A percentile compares a stretch with the other conserved stretches of the same genome.
phyloP scores from a whole-genome alignment of 176 grass and related monocot genomes.

The Triticum monococcum region DNA sequence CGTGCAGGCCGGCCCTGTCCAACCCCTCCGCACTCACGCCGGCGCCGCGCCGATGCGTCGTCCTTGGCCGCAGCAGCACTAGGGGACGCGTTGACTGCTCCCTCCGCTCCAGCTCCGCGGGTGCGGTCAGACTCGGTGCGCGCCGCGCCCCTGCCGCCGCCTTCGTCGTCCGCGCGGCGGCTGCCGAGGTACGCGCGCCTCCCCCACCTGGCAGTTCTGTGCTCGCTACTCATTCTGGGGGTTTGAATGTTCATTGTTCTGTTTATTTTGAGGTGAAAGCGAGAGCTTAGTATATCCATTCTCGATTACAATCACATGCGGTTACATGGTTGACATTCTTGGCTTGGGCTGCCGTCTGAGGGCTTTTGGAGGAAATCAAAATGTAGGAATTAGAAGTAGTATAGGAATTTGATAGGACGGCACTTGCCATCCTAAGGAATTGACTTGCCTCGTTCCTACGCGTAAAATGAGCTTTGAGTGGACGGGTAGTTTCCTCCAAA shows the following conservation, averaged over 20 bases:
- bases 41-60: neutral
- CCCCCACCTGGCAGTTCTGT: neutral
- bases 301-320: too few species aligned
- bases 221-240: neutral
- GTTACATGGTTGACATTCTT: too few species aligned
- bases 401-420: too few species aligned
- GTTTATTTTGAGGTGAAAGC: too few species aligned
- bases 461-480: too few species aligned
- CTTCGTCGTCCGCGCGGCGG: conserved; percentile 39
- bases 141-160: conserved; percentile 14
- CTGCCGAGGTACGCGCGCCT: conserved; percentile 23
- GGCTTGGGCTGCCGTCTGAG: too few species aligned
- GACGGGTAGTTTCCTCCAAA: too few species aligned
- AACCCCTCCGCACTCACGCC: conserved; percentile 24
- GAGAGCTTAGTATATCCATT: too few species aligned
- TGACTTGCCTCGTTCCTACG: too few species aligned
- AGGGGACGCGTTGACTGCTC: neutral
- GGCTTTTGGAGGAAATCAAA: too few species aligned
- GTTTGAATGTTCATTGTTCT: neutral
- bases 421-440: too few species aligned
- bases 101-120: neutral
- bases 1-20: conserved; percentile 38
- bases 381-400: too few species aligned
- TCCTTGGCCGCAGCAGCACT: neutral
- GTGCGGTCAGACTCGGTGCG: conserved; percentile 15